A percentile compares a stretch with the other conserved stretches of the same genome.
These are phyloP conservation scores for Sorghum bicolor DNA, from an alignment of 176 grass and related monocot species.

Conservation along the genomic window DNA sequence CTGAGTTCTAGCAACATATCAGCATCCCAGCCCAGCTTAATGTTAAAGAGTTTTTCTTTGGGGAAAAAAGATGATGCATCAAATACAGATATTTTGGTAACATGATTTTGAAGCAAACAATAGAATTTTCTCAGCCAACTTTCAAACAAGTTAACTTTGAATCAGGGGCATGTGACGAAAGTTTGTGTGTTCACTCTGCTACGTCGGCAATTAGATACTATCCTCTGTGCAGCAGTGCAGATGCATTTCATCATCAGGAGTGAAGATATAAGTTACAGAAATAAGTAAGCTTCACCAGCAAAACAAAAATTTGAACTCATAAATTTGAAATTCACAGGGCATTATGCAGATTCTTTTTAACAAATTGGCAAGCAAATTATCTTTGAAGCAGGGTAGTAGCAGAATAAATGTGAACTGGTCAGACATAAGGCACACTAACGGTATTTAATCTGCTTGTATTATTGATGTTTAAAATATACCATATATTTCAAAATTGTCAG, in stretches of 20 bases:
- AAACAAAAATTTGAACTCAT: neutral
- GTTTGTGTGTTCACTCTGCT: neutral
- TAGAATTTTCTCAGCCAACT: neutral
- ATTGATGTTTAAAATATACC: neutral
- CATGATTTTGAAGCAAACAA: neutral
- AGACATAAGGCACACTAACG: neutral
- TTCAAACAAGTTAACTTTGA: neutral
- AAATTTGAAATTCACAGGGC: neutral
- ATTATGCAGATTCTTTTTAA: neutral
- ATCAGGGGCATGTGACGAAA: neutral
- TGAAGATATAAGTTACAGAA: neutral
- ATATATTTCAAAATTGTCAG: neutral
- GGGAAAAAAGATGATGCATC: neutral
- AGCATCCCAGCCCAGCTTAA: neutral
- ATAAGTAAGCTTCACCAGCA: neutral
- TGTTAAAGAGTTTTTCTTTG: neutral
- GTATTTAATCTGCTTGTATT: neutral
- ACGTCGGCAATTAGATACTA: neutral
- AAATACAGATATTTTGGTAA: neutral
- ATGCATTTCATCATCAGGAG: neutral
- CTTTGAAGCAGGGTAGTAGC: neutral
- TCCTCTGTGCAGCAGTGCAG: neutral
- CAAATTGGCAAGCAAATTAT: neutral
- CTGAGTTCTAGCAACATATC: neutral
- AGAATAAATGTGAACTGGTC: neutral